These are phyloP conservation scores for Serendipita sp. DNA, from an alignment of 768 basidiomycete genomes.

Conservation along the genomic window DNA sequence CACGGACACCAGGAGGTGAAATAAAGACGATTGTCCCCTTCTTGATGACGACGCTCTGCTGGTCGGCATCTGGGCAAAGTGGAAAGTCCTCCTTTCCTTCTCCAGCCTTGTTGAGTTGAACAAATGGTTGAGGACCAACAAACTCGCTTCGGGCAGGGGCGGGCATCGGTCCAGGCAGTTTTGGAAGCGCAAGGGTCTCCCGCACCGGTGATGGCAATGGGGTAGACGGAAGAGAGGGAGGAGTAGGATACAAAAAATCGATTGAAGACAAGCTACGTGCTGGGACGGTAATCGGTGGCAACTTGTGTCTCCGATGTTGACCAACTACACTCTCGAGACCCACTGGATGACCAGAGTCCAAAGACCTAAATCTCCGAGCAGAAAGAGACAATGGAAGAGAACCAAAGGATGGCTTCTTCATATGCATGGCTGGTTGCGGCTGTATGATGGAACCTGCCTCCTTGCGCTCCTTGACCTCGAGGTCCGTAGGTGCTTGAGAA, in stretches of 20 bases:
- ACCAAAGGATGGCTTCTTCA: too few species aligned
- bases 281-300: not conserved
- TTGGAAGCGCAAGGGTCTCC: not conserved
- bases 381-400: too few species aligned
- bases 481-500: not conserved
- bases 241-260: not conserved
- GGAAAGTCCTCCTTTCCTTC: not conserved
- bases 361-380: not conserved
- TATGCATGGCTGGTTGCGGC: too few species aligned
- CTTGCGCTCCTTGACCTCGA: not conserved
- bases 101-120: not conserved
- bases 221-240: not conserved
- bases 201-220: not conserved
- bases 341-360: not conserved
- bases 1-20: not conserved
- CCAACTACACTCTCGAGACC: not conserved
- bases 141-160: not conserved
- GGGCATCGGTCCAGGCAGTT: not conserved
- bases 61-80: not conserved
- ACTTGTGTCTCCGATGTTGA: not conserved
- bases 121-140: not conserved
- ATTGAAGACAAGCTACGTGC: not conserved
- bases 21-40: conserved; percentile 1
- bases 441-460: too few species aligned
- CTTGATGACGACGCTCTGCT: not conserved